Conservation (phyloP, 2,329 filamentous ascomycete genomes). For the Penicillium sp. region DNA sequence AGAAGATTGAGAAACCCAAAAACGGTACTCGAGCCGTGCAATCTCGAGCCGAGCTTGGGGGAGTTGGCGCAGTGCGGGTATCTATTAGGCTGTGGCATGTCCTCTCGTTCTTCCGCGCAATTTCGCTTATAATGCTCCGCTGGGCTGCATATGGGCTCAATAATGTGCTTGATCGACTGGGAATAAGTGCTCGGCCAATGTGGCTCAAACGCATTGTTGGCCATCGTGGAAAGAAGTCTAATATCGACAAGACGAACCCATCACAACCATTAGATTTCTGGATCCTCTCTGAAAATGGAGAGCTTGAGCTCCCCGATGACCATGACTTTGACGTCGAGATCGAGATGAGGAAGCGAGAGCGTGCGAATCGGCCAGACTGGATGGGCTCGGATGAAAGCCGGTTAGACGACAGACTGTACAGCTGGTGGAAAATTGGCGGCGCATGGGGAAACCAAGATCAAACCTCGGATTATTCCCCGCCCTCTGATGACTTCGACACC, state of each 20-base stretch:
- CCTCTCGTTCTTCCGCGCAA: constrained; percentile 71
- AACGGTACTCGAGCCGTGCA: constrained; percentile 38
- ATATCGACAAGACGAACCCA: constrained; percentile 12
- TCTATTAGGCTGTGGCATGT: constrained; percentile 75
- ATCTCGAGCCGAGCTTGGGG: constrained; percentile 50
- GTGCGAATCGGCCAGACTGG: constrained; percentile 43
- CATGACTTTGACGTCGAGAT: constrained; percentile 76
- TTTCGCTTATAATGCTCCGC: constrained; percentile 64
- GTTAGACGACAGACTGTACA: constrained; percentile 73
- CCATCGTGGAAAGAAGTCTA: constrained; percentile 22
- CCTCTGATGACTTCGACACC: constrained; percentile 63
- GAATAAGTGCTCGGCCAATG: constrained; percentile 61
- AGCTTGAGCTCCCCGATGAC: constrained; percentile 57
- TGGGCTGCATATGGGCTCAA: constrained; percentile 58
- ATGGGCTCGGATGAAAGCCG: constrained; percentile 59
- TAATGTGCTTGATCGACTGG: constrained; percentile 57
- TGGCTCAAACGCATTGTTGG: constrained; percentile 56
- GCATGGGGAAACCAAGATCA: constrained; percentile 81
- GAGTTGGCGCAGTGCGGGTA: constrained; percentile 76
- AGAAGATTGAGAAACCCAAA: constrained; percentile 44
- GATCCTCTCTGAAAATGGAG: constrained; percentile 54
- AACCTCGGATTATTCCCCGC: constrained; percentile 73
- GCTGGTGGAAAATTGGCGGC: constrained; percentile 79
- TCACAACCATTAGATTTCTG: constrained; percentile 52
- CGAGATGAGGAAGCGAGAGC: constrained; percentile 67